Evolutionary conservation across 2,329 filamentous ascomycete genomes (phyloP).

Genomic region (Ramularia endophylla): DNA sequence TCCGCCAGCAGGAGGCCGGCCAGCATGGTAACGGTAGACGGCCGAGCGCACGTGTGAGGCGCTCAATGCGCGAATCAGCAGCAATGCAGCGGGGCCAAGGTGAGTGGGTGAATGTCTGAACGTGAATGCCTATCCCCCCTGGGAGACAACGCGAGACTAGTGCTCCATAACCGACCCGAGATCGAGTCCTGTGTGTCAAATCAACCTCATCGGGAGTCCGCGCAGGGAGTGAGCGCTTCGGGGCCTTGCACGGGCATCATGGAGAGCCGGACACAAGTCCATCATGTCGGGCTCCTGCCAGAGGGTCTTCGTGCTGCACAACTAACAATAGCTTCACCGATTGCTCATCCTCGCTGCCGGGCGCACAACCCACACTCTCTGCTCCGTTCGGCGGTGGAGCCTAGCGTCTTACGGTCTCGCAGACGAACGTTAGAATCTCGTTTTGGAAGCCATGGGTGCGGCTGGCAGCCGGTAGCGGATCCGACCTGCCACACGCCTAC

Average conservation of each 20-base stretch:
- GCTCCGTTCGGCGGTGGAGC: constrained; percentile 18
- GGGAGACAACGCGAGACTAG: too few species aligned
- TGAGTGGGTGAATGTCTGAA: too few species aligned
- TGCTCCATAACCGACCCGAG: too few species aligned
- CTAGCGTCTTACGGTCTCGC: constrained; percentile 14
- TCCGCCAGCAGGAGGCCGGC: too few species aligned
- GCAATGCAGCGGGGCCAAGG: too few species aligned
- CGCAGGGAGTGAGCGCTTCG: too few species aligned
- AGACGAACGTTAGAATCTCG: constrained; percentile 16
- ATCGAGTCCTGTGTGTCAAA: too few species aligned
- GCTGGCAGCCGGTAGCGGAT: constrained; percentile 14
- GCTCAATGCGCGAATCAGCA: too few species aligned
- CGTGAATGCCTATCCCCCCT: too few species aligned
- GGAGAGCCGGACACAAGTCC: constrained; percentile 24
- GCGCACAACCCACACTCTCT: constrained; percentile 11
- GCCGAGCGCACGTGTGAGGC: too few species aligned
- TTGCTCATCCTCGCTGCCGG: constrained; percentile 14
- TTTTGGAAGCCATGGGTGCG: constrained; percentile 21
- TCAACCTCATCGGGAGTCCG: too few species aligned
- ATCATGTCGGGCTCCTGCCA: not conserved
- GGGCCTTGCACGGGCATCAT: constrained; percentile 17
- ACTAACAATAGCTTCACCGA: constrained; percentile 23
- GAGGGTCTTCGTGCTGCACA: constrained; percentile 2
- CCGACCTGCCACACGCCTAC: constrained; percentile 17
- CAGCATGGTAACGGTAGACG: too few species aligned